Evolutionary conservation across 2,329 filamentous ascomycete species (phyloP).

Genomic region (Rhinocladiella mackenziei): DNA sequence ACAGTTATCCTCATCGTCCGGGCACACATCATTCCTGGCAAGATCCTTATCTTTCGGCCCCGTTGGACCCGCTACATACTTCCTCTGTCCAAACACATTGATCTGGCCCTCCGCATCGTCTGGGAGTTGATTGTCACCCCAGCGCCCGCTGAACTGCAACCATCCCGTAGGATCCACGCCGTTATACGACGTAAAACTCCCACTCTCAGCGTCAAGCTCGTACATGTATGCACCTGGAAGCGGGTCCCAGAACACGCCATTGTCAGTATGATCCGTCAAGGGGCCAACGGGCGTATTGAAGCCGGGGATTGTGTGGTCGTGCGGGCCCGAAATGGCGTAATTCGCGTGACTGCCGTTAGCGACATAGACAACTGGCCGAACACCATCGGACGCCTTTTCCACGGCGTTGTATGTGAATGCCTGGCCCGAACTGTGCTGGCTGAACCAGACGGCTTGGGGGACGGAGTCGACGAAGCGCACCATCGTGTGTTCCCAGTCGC

Average conservation of each 20-base stretch:
- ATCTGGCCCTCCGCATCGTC: slow-evolving; percentile 43
- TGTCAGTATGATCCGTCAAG: slow-evolving; percentile 53
- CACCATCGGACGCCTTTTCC: slow-evolving; percentile 49
- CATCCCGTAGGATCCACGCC: slow-evolving; percentile 48
- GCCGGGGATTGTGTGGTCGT: slow-evolving; percentile 62
- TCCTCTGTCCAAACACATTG: slow-evolving; percentile 50
- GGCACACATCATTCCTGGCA: slow-evolving; percentile 55
- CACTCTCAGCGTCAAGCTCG: slow-evolving; percentile 44
- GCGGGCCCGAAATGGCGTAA: slow-evolving; percentile 55
- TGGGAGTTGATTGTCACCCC: slow-evolving; percentile 60
- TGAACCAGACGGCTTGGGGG: slow-evolving; percentile 59
- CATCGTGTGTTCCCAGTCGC: slow-evolving; percentile 51
- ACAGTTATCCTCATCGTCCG: slow-evolving; percentile 29
- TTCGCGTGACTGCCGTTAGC: slow-evolving; percentile 62
- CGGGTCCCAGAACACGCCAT: slow-evolving; percentile 59
- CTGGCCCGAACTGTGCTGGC: slow-evolving; percentile 59
- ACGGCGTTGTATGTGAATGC: slow-evolving; percentile 56
- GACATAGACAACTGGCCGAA: slow-evolving; percentile 55
- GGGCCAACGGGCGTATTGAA: slow-evolving; percentile 51
- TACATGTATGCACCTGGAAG: slow-evolving; percentile 54
- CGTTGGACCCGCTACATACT: slow-evolving; percentile 56
- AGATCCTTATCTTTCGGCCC: slow-evolving; percentile 59
- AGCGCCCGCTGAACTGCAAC: slow-evolving; percentile 55
- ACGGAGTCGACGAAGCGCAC: slow-evolving; percentile 57
- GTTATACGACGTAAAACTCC: slow-evolving; percentile 48